These are phyloP conservation scores for Circinella minor DNA, from an alignment of 371 early-diverging fungal genomes.

Conservation along the genomic window DNA sequence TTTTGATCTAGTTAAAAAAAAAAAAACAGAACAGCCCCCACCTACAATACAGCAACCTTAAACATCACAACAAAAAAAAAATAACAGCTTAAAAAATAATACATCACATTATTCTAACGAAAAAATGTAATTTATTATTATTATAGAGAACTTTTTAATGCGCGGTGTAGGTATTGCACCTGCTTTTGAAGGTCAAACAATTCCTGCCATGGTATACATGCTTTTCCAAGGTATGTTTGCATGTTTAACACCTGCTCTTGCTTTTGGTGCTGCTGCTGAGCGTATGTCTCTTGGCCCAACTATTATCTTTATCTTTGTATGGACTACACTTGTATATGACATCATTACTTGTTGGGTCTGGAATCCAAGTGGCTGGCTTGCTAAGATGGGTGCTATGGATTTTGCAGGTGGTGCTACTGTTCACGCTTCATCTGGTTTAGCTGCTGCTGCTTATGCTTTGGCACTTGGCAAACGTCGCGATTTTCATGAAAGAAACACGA, in stretches of 20 bases:
- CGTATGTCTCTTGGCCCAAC: slow-evolving; percentile 80
- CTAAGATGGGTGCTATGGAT: slow-evolving; percentile 74
- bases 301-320: slow-evolving; percentile 79
- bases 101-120: neutral
- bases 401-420: slow-evolving; percentile 89
- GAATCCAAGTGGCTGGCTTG: slow-evolving; percentile 77
- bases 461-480: slow-evolving; percentile 77
- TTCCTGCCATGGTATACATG: slow-evolving; percentile 66
- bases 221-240: slow-evolving; percentile 82
- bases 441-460: slow-evolving; percentile 82
- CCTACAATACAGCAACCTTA: too few species aligned
- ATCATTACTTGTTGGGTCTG: slow-evolving; percentile 88
- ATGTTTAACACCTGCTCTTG: slow-evolving; percentile 74
- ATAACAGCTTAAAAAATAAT: too few species aligned
- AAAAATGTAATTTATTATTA: neutral
- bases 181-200: slow-evolving; percentile 51
- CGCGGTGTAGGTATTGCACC: slow-evolving; percentile 46
- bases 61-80: too few species aligned
- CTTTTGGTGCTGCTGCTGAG: slow-evolving; percentile 86
- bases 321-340: slow-evolving; percentile 84
- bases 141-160: slow-evolving; percentile 43
- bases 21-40: too few species aligned
- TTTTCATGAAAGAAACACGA: slow-evolving; percentile 63
- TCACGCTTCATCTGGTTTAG: slow-evolving; percentile 84
- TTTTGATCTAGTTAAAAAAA: neutral